Base-by-base conservation (phyloP, 169 alveolate genomes). In the Ichthyophthirius multifiliis region DNA sequence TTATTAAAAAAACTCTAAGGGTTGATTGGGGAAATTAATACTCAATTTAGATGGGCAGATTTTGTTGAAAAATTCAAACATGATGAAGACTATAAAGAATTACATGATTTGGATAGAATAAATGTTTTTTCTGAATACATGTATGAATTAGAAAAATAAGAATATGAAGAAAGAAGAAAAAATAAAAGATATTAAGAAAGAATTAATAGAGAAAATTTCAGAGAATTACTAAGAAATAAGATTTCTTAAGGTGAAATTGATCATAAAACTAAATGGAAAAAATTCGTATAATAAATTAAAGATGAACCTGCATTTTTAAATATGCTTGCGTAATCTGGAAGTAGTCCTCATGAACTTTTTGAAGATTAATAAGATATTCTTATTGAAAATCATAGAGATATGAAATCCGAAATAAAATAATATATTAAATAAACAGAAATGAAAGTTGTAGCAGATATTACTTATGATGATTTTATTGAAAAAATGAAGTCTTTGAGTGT, bases 161-260 rank as follows among this genome's bases (percentile, higher is more conserved):
- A 75, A 64, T 62, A 83, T 10, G 43, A 44, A 43, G 83, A 75
- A 83, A 46, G 45, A 43, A 31, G 76, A 31, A 39, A 20, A 65
- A 23, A 65, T 27, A 67, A 83, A 39, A 39, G 47, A 30, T 75
- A 64, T n/a, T 62, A 31, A 16, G 89, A 77, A 12, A 62, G 89
- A 41, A 83, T 46, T 32, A 83, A 76, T n/a, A 75, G 89, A 63
- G 84, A 83, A 65, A 65, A 75, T 27, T 83, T 83, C 44, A 83
- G 75, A 43, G 71, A 65, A 43, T 45, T 75, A 18, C 30, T 83
- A 5, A 73, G 65, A 35, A 31, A 63, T 12, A 7, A 31, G 23
- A 76, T 76, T 20, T 43, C 63, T 55, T 32, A 18, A 3, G 84
- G 84, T 12, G 46, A 63, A 6, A 75, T 83, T 15, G 47, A 35